Conservation (phyloP, 441 rosid species). For the Erysimum cheiri region DNA sequence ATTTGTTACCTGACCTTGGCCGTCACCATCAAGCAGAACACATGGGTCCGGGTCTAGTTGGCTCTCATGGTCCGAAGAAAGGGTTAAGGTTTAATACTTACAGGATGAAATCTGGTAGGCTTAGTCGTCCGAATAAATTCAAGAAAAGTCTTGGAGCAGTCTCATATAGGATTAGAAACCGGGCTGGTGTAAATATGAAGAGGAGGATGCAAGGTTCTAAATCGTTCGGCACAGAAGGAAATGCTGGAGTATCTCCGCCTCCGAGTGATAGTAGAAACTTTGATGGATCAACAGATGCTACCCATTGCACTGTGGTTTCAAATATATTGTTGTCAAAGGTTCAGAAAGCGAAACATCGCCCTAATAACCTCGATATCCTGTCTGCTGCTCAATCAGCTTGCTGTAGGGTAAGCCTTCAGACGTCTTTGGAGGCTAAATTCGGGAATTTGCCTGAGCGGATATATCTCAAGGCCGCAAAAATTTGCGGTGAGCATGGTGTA, state of each 20-base stretch:
- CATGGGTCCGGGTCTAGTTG: constrained; percentile 68
- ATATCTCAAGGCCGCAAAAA: constrained; percentile 93
- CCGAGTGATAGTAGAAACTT: constrained; percentile 48
- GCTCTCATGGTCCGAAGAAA: constrained; percentile 72
- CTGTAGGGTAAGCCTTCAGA: constrained; percentile 85
- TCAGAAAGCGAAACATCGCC: constrained; percentile 87
- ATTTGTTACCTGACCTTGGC: constrained; percentile 96
- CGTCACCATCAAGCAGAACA: constrained; percentile 99
- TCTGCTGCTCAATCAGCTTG: constrained; percentile 86
- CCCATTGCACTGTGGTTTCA: constrained; percentile 76
- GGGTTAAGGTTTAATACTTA: constrained; percentile 76
- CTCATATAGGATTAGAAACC: constrained; percentile 78
- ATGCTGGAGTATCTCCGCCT: constrained; percentile 49
- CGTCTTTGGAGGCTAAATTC: constrained; percentile 73
- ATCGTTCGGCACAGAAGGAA: constrained; percentile 47
- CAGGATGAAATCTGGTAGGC: constrained; percentile 90
- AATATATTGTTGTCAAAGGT: constrained; percentile 68
- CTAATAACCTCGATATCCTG: constrained; percentile 81
- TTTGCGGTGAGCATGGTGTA: constrained; percentile 90
- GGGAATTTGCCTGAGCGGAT: constrained; percentile 78
- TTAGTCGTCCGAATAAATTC: constrained; percentile 75
- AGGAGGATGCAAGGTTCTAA: constrained; percentile 78
- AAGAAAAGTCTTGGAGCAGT: constrained; percentile 86
- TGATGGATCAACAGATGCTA: constrained; percentile 61
- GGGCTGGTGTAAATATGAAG: constrained; percentile 67